A percentile compares a stretch with the other conserved stretches of the same genome.
phyloP scores from a whole-genome alignment of 129 eudicot species.

The Smallanthus sonchifolius region DNA sequence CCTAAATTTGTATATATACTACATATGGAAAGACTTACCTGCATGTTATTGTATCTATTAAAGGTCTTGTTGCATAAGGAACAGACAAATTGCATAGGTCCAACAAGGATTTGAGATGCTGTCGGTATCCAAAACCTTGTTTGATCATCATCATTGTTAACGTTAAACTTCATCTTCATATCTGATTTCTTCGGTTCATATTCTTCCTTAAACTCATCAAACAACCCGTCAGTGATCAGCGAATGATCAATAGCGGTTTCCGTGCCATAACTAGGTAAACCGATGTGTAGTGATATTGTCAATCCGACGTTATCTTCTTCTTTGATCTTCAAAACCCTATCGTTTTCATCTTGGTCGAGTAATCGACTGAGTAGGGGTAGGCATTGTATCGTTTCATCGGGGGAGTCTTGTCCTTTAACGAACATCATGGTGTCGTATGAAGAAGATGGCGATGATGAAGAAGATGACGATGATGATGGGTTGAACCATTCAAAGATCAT shows the following conservation, averaged over 20 bases:
- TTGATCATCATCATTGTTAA: conserved; percentile 1
- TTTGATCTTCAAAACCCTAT: conserved; percentile 34
- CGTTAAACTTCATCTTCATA: conserved; percentile 27
- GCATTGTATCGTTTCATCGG: conserved; percentile 44
- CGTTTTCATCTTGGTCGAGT: conserved; percentile 35
- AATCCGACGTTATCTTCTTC: conserved; percentile 42
- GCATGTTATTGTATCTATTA: conserved; percentile 99
- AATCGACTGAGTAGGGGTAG: conserved; percentile 64
- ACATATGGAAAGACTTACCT: conserved; percentile 40
- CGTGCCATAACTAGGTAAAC: conserved; percentile 48
- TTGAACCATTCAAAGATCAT: conserved; percentile 72
- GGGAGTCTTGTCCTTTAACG: conserved; percentile 40
- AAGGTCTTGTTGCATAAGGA: conserved; percentile 87
- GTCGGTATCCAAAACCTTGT: conserved; percentile 93
- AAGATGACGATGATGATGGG: conserved; percentile 33
- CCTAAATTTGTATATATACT: background rate
- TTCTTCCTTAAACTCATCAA: conserved; percentile 37
- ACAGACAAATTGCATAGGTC: conserved; percentile 95
- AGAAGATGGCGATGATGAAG: conserved; percentile 38
- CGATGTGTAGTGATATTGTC: conserved; percentile 61
- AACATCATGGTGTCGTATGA: conserved; percentile 36
- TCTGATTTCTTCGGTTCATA: conserved; percentile 23
- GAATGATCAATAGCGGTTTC: conserved; percentile 15
- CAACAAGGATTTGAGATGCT: conserved; percentile 87
- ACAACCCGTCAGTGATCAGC: background rate